Base-by-base conservation (phyloP, 331 rosid genomes). In the Malus hybrid region DNA sequence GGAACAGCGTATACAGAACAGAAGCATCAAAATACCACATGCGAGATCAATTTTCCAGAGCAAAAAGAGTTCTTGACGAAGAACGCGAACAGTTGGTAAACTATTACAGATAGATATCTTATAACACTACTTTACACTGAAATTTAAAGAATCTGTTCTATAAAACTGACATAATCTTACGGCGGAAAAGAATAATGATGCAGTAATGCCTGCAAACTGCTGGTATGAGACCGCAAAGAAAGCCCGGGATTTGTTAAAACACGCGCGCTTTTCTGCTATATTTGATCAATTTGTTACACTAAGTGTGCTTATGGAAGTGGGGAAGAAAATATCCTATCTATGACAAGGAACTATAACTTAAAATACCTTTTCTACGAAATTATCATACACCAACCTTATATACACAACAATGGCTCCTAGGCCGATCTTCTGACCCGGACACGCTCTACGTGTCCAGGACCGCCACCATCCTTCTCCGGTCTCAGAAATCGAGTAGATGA, bases 331-430 rank as follows among this genome's bases (percentile, higher is more conserved):
- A 20, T 73, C 31, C 65, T 65, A 73, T 79, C 74, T 42, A 73
- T 50, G 65, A 77, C 42, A 79, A 75, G 61, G 55, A 85, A 78
- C 48, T 15, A 78, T 67, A 80, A 74, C n/a, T 77, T 67, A 24
- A 76, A 76, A 76, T 50, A 78, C 83, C 79, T 65, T 86, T 69
- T 86, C 86, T 87, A 86, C 85, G 84, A 77, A 79, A 83, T 78
- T 71, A 78, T 79, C 79, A 80, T 76, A 82, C 85, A 76, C 46
- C 86, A 79, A 74, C 75, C 84, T 87, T 79, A 82, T 91, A 81
- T 91, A 89, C 94, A 91, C 69, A 68, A 79, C 83, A 83, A 69
- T 65, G 86, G 82, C 72, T 78, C 69, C 74, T 29, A 42, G 61
- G 78, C 83, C 83, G 71, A 76, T 73, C 62, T 54, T 50, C 60